Conservation (phyloP, 495 filamentous ascomycete species). For the Talaromyces wortmannii region DNA sequence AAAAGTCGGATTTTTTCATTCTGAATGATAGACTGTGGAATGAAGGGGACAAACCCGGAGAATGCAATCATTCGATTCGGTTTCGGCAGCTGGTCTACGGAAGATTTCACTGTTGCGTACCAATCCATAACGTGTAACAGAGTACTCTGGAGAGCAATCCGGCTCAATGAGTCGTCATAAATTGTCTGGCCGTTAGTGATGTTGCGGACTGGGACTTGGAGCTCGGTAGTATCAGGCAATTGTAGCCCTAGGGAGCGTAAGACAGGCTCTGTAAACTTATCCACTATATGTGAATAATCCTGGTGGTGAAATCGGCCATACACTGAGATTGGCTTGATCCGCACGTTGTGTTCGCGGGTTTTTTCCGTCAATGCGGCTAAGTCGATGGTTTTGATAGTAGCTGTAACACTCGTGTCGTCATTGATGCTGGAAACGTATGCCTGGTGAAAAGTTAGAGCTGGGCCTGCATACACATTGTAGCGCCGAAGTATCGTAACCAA, state of each 20-base stretch:
- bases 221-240: conserved; percentile 5
- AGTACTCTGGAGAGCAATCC: conserved; percentile 9
- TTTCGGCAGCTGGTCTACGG: not conserved
- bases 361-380: too few species aligned
- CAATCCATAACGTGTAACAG: conserved; percentile 7
- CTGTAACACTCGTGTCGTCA: conserved; percentile 27
- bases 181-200: conserved; percentile 10
- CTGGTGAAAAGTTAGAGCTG: conserved; percentile 10
- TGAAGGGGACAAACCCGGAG: too few species aligned
- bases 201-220: conserved; percentile 10
- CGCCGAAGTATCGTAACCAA: conserved; percentile 7
- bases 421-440: conserved; percentile 34
- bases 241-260: conserved; percentile 5
- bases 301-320: conserved; percentile 29
- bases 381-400: conserved; percentile 23
- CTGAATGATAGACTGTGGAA: conserved; percentile 3
- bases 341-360: too few species aligned
- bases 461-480: not conserved
- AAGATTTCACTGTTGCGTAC: conserved; percentile 8
- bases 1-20: conserved; percentile 5
- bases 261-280: conserved; percentile 9
- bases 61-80: conserved; percentile 2
- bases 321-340: conserved; percentile 24
- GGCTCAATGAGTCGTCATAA: conserved; percentile 1
- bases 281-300: conserved; percentile 4